These are phyloP conservation scores for Sphaerulina populicola DNA, from an alignment of 2,329 filamentous ascomycete species.

Conservation along the genomic window DNA sequence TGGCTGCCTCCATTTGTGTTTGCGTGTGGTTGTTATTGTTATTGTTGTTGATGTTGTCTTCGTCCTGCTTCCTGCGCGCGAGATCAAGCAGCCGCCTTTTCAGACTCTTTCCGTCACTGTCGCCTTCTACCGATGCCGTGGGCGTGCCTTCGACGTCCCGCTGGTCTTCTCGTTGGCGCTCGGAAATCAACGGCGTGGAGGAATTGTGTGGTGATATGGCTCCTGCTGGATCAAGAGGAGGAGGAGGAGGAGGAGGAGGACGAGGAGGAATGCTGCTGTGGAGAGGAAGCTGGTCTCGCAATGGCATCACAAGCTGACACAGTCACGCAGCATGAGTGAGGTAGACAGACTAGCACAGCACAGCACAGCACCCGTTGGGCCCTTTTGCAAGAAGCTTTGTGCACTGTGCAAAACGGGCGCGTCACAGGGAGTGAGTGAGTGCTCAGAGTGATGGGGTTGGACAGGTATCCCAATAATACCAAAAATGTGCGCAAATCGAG, in stretches of 20 bases:
- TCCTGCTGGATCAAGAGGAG: no score
- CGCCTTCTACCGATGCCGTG: background rate
- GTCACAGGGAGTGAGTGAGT: background rate
- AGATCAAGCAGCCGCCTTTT: constrained; percentile 15
- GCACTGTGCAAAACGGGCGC: background rate
- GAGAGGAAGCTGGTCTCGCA: constrained; percentile 1
- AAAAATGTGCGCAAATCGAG: background rate
- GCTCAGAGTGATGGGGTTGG: no score
- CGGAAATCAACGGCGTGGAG: constrained; percentile 17
- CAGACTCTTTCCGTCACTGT: constrained; percentile 12
- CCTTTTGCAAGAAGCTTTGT: background rate
- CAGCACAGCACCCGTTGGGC: constrained; percentile 1
- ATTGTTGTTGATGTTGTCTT: background rate
- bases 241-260: no score
- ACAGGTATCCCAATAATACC: constrained; percentile 3
- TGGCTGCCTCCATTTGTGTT: constrained; percentile 5
- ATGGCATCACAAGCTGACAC: constrained; percentile 7
- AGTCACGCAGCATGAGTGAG: background rate
- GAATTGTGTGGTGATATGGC: constrained; percentile 19
- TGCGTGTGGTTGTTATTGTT: background rate
- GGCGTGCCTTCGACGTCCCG: background rate
- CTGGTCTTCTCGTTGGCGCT: constrained; percentile 12
- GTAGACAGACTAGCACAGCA: background rate
- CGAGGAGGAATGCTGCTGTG: background rate
- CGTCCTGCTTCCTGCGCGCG: constrained; percentile 15